Evolutionary conservation across 192 early-diverging fungal species (phyloP).

Genomic region (Umbelopsis ramanniana): DNA sequence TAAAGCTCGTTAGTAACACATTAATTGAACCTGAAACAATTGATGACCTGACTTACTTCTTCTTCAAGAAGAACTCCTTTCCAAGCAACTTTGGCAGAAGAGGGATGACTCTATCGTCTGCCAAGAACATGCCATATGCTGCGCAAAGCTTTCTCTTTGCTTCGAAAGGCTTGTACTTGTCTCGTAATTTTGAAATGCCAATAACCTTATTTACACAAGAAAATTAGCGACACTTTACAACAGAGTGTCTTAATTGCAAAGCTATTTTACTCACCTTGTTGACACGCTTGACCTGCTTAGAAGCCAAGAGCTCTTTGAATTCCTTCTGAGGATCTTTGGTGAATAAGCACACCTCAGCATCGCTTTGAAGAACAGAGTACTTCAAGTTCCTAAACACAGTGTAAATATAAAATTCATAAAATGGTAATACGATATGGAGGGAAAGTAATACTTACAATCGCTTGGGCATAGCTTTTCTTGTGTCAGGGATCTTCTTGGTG

Average conservation of each 20-base stretch:
- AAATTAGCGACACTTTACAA: too few species aligned
- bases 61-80: constrained; percentile 80
- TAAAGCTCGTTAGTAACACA: neutral
- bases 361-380: constrained; percentile 64
- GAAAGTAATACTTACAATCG: constrained; percentile 22
- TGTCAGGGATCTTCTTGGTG: constrained; percentile 29
- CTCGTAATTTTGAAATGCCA: constrained; percentile 76
- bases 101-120: constrained; percentile 81
- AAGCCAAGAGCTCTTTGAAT: constrained; percentile 73
- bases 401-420: neutral
- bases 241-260: too few species aligned
- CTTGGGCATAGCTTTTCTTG: constrained; percentile 15
- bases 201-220: constrained; percentile 58
- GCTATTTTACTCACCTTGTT: constrained; percentile 52
- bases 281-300: constrained; percentile 65
- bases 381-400: constrained; percentile 61
- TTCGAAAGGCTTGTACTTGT: constrained; percentile 82
- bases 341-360: constrained; percentile 84
- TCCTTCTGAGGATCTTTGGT: constrained; percentile 84
- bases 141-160: constrained; percentile 74
- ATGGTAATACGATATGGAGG: neutral
- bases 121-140: constrained; percentile 85
- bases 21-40: constrained; percentile 30
- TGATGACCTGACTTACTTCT: constrained; percentile 67
- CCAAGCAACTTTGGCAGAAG: constrained; percentile 81